Percentiles rank a stretch among this genome's conserved stretches.
phyloP scores from a whole-genome alignment of 352 stramenopile genomes.

The Globisporangium megalacanthum region DNA sequence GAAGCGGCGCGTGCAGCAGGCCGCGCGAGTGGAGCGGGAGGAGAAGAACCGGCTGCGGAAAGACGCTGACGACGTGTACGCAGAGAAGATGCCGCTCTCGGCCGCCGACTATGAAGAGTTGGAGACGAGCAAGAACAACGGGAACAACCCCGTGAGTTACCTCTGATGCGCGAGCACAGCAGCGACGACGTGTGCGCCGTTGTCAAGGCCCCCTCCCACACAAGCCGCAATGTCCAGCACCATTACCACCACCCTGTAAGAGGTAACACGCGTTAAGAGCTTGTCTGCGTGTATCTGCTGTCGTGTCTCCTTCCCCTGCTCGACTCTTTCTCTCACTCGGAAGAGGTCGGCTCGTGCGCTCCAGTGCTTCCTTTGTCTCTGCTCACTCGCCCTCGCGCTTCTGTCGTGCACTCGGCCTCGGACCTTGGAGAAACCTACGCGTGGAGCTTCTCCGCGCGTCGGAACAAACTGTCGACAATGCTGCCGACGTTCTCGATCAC shows the following conservation, averaged over 20 bases:
- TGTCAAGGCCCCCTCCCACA: no score
- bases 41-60: slow-evolving; percentile 34
- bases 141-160: slow-evolving; percentile 26
- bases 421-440: slow-evolving; percentile 25
- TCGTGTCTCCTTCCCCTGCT: no score
- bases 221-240: no score
- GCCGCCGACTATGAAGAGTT: slow-evolving; percentile 20
- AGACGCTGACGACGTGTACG: slow-evolving; percentile 20
- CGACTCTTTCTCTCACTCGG: no score
- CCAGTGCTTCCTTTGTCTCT: background rate
- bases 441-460: slow-evolving; percentile 78
- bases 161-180: slow-evolving; percentile 1
- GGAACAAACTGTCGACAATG: slow-evolving; percentile 96
- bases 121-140: slow-evolving; percentile 20
- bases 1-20: slow-evolving; percentile 25
- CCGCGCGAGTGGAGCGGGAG: slow-evolving; percentile 23
- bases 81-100: slow-evolving; percentile 19
- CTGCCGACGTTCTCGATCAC: slow-evolving; percentile 96
- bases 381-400: background rate
- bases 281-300: no score
- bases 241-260: no score
- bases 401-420: background rate
- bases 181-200: background rate
- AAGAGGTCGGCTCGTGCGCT: no score
- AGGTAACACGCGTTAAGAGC: no score